phyloP scores from a whole-genome alignment of 1,284 basidiomycete genomes.

The Wolfiporia cocos region DNA sequence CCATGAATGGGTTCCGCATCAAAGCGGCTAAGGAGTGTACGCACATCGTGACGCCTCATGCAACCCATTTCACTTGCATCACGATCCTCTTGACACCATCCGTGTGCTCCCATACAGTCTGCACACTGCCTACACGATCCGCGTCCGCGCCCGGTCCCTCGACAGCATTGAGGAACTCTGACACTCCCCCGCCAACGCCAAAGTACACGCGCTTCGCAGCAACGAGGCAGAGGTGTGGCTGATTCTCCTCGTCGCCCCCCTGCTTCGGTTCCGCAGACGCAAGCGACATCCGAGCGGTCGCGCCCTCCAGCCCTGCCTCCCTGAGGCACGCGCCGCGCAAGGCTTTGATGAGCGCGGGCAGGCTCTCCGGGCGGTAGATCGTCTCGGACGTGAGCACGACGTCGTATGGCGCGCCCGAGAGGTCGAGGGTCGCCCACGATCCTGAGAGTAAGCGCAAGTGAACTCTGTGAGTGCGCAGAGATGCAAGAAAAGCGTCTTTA shows the following conservation, averaged over 20 bases:
- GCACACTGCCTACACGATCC: conserved; percentile 37
- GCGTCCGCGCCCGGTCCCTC: conserved; percentile 19
- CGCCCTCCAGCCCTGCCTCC: conserved; percentile 5
- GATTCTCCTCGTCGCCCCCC: conserved; percentile 1
- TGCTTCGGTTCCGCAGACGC: conserved; percentile 1
- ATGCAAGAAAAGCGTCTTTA: conserved; percentile 55
- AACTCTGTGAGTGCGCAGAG: conserved; percentile 50
- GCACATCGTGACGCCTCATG: too few species aligned
- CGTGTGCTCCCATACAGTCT: conserved; percentile 50
- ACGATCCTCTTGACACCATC: conserved; percentile 64
- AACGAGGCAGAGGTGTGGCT: conserved; percentile 49
- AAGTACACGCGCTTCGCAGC: conserved; percentile 94
- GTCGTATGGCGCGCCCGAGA: conserved; percentile 43
- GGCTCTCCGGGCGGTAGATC: conserved; percentile 73
- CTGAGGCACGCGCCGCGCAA: conserved; percentile 32
- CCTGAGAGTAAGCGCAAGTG: conserved; percentile 77
- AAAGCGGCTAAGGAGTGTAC: too few species aligned
- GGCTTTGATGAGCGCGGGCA: conserved; percentile 62
- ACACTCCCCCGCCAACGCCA: conserved; percentile 89
- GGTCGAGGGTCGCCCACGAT: conserved; percentile 64
- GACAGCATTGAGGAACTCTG: conserved; percentile 64
- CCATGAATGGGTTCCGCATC: too few species aligned
- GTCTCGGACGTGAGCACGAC: conserved; percentile 89
- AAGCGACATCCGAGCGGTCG: too few species aligned
- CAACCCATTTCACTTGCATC: conserved; percentile 57